Conservation (phyloP, 371 early-diverging fungal species). For the Mortierella sp. region DNA sequence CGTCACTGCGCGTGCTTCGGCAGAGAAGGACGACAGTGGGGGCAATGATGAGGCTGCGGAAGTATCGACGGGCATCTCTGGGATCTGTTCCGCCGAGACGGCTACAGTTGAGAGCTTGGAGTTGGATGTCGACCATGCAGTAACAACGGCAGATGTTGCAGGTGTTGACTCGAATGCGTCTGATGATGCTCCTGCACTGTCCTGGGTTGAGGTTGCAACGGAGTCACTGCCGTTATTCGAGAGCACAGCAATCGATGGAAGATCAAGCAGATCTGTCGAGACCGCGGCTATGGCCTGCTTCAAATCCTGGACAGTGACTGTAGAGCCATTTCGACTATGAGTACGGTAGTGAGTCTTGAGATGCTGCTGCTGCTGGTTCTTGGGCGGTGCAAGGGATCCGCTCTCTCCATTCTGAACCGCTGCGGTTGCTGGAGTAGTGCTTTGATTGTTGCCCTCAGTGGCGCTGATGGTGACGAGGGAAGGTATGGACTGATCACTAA, state of each 20-base stretch:
- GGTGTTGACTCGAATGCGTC: constrained; percentile 1
- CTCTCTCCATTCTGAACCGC: no score
- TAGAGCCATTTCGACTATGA: constrained; percentile 51
- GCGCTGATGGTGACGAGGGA: constrained; percentile 11
- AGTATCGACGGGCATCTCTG: constrained; percentile 1
- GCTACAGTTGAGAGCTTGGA: constrained; percentile 11
- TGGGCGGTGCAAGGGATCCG: constrained; percentile 32
- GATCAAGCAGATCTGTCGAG: constrained; percentile 27
- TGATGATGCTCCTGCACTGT: not conserved
- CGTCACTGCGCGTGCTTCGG: not conserved
- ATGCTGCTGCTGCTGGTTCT: constrained; percentile 38
- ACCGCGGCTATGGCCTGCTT: constrained; percentile 52
- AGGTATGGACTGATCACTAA: not conserved
- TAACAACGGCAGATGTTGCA: not conserved
- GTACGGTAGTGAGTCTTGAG: constrained; percentile 55
- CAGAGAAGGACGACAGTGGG: constrained; percentile 8
- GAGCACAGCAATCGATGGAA: constrained; percentile 15
- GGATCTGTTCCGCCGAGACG: constrained; percentile 3
- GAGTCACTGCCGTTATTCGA: constrained; percentile 1
- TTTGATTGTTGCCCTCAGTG: not conserved
- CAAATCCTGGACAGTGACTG: constrained; percentile 52
- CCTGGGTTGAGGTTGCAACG: not conserved
- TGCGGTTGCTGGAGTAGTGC: not conserved
- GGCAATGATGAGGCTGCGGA: constrained; percentile 6
- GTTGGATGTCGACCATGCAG: constrained; percentile 1